phyloP scores from a whole-genome alignment of 2,329 filamentous ascomycete species.

The Beauveria rudraprayagi region DNA sequence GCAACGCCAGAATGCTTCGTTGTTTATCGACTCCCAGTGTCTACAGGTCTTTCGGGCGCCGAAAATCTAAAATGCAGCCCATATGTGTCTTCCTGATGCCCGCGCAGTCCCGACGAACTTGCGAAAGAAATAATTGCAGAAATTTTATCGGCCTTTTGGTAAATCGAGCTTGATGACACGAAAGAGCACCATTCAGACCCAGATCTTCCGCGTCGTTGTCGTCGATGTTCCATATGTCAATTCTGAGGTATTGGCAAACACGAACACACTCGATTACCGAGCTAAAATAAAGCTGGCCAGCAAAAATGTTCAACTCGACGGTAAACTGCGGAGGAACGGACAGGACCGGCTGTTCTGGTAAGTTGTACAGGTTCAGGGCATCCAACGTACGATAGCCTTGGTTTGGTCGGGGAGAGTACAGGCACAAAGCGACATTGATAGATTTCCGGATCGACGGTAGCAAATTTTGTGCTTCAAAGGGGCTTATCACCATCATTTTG shows the following conservation, averaged over 20 bases:
- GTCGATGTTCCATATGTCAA: constrained; percentile 20
- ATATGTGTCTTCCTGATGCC: constrained; percentile 23
- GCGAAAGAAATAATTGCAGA: constrained; percentile 26
- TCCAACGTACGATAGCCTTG: background rate
- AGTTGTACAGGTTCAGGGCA: background rate
- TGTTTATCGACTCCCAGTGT: no score
- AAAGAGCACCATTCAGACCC: background rate
- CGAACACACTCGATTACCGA: constrained; percentile 45
- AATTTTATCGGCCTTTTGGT: constrained; percentile 28
- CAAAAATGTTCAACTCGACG: constrained; percentile 54
- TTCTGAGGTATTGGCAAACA: constrained; percentile 43
- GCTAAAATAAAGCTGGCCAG: constrained; percentile 57
- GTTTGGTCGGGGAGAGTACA: constrained; percentile 28
- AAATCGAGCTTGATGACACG: constrained; percentile 14
- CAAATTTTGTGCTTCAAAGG: constrained; percentile 49
- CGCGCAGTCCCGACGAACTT: constrained; percentile 28
- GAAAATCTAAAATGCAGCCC: constrained; percentile 16
- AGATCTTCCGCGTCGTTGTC: background rate
- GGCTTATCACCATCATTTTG: constrained; percentile 49
- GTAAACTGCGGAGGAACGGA: background rate
- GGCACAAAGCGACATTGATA: constrained; percentile 31
- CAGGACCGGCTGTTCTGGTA: background rate
- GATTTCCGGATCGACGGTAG: constrained; percentile 28
- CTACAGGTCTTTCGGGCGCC: background rate
- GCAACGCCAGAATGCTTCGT: no score